These are phyloP conservation scores for Sphagnum magellanicum DNA, from an alignment of 228 moss, liverwort and hornwort species.

Conservation along the genomic window DNA sequence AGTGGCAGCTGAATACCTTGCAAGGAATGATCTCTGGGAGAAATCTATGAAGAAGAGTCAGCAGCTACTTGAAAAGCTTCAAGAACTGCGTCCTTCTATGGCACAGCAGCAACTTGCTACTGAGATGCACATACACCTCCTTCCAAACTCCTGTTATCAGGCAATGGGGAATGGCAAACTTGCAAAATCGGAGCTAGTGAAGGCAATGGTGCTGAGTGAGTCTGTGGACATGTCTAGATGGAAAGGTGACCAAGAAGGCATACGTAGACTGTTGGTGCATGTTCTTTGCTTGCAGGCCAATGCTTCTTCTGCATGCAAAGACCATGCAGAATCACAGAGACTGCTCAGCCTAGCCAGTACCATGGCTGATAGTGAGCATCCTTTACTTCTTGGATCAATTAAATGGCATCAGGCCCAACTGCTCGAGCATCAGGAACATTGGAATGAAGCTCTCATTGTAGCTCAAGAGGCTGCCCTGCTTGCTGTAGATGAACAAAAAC, in stretches of 20 bases:
- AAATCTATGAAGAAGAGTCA: background rate
- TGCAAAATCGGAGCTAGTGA: background rate
- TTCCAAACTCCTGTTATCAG: background rate
- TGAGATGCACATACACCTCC: conserved; percentile 3
- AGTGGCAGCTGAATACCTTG: background rate
- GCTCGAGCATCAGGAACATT: conserved; percentile 3
- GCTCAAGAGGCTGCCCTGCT: conserved; percentile 3
- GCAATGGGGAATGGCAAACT: background rate
- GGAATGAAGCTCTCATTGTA: background rate
- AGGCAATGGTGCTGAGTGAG: background rate
- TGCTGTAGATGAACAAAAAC: conserved; percentile 6
- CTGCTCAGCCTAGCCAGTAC: background rate
- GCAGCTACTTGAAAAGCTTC: conserved; percentile 1
- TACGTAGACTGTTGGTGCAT: background rate
- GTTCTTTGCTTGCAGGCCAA: conserved; percentile 1
- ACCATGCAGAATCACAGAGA: conserved; percentile 1
- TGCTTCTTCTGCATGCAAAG: background rate
- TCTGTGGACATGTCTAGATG: background rate
- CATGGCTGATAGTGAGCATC: background rate
- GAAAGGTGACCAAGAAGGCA: background rate
- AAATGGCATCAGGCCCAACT: background rate
- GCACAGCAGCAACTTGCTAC: background rate
- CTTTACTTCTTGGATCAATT: background rate
- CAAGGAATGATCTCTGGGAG: conserved; percentile 1
- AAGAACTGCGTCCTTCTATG: background rate